These are phyloP conservation scores for Sarocladium kiliense DNA, from an alignment of 2,329 filamentous ascomycete genomes.

Conservation along the genomic window DNA sequence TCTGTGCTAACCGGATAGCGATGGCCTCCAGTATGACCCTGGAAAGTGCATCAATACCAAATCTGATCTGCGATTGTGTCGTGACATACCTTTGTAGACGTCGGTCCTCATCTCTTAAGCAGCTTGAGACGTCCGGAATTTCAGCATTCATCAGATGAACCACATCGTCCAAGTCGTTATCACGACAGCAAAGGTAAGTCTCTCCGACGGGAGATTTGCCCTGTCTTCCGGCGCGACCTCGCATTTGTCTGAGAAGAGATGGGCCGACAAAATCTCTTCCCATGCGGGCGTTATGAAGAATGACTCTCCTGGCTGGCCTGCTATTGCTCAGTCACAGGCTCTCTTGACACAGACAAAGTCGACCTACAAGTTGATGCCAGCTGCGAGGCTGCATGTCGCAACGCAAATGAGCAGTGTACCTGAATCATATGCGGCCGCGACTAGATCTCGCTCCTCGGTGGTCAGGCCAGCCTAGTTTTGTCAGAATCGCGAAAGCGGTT, in stretches of 20 bases:
- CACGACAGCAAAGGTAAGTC: constrained; percentile 70
- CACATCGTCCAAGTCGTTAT: constrained; percentile 63
- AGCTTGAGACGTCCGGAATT: constrained; percentile 64
- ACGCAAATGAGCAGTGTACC: constrained; percentile 66
- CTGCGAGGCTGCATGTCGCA: constrained; percentile 75
- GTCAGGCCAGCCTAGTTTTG: constrained; percentile 54
- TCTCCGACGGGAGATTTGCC: constrained; percentile 74
- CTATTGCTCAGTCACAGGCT: constrained; percentile 11
- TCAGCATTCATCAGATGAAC: constrained; percentile 68
- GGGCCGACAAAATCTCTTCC: constrained; percentile 72
- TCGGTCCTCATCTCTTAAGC: constrained; percentile 60
- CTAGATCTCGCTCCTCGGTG: constrained; percentile 67
- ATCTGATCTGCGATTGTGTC: too few species aligned
- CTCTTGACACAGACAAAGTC: not conserved
- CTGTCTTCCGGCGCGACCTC: constrained; percentile 71
- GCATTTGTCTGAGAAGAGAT: constrained; percentile 77
- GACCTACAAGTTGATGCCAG: constrained; percentile 66
- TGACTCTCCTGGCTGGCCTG: constrained; percentile 63
- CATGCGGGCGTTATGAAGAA: constrained; percentile 71
- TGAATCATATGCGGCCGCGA: constrained; percentile 65
- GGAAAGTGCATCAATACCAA: too few species aligned
- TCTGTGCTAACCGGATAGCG: constrained; percentile 62
- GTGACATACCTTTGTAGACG: constrained; percentile 62
- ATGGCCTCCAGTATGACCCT: constrained; percentile 70
- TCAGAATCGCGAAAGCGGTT: not conserved